phyloP scores from a whole-genome alignment of 495 filamentous ascomycete species.

The Penicillium silybi region DNA sequence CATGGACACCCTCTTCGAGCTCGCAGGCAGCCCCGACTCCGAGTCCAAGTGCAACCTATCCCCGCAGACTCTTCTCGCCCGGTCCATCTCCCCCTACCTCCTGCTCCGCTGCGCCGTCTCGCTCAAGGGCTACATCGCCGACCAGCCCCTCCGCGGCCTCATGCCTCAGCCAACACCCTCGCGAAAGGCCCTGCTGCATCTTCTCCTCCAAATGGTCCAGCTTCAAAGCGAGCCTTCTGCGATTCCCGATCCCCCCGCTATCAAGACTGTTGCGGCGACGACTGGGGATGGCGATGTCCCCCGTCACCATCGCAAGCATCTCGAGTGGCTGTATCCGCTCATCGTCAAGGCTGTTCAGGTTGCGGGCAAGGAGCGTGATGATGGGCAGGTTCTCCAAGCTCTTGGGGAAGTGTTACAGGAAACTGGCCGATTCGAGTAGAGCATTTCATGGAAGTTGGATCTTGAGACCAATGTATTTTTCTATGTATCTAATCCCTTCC shows the following conservation, averaged over 20 bases:
- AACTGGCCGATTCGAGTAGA: constrained; percentile 45
- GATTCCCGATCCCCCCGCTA: constrained; percentile 56
- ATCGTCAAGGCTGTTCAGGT: constrained; percentile 65
- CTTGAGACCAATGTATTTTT: constrained; percentile 2
- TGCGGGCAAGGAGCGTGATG: constrained; percentile 58
- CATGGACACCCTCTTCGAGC: constrained; percentile 73
- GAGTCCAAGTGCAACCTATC: constrained; percentile 1
- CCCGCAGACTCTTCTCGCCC: constrained; percentile 59
- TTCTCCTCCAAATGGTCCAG: constrained; percentile 59
- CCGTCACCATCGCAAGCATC: constrained; percentile 58
- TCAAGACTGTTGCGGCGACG: constrained; percentile 39
- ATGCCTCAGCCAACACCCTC: constrained; percentile 88
- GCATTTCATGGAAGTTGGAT: neutral
- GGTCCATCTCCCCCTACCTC: constrained; percentile 75
- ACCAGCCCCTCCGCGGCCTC: constrained; percentile 86
- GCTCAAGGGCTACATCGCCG: constrained; percentile 77
- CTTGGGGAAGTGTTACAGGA: constrained; percentile 65
- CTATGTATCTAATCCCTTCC: neutral
- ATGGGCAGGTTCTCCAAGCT: constrained; percentile 54
- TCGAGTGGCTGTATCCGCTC: constrained; percentile 80
- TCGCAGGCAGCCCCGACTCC: constrained; percentile 31
- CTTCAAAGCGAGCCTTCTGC: constrained; percentile 69
- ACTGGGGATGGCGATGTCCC: neutral
- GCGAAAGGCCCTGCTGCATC: constrained; percentile 69
- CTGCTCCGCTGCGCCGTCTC: constrained; percentile 78